Evolutionary conservation across 129 eudicot species (phyloP), one percentile per base, ranked within the genome.

Genomic region (Flaveria robusta): DNA sequence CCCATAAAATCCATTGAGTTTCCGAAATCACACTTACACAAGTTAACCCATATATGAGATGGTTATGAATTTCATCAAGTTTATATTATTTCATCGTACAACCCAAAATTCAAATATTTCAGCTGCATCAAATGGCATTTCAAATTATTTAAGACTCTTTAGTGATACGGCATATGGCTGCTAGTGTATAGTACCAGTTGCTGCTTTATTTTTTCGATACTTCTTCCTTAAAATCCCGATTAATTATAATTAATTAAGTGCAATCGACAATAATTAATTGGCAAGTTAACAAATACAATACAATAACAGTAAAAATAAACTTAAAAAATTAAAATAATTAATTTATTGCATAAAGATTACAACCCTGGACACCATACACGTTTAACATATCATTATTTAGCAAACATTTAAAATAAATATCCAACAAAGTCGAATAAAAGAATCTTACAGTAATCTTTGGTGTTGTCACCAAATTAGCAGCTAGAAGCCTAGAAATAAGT

Each of bases 341-440:
- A 19, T 72, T 42, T 15, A 58, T 59, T 24, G 68, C 13, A 0
- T 22, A 43, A 9, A 74, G 9, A 54, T 12, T 31, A 29, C 19
- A 71, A 51, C 76, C 76, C 49, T 29, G 14, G 0, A 13, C 12
- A 31, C 8, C 10, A 59, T 42, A 74, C 60, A 60, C 37, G 70
- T 56, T 18, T 9, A 22, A 20, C 31, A 20, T 16, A 74, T 41
- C 42, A 56, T 20, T 56, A 56, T 56, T 56, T 20, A 56, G 5
- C 29, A 20, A 56, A 56, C 31, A 56, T 20, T 9, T 20, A 7
- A 56, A 56, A 56, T 56, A 56, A 19, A 74, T 29, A 42, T 43
- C 70, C 64, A 60, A 43, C 64, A 23, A 10, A 74, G 29, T 56
- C 37, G 24, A 43, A 74, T 43, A 24, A 60, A 60, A 43, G 45